A percentile compares a stretch with the other conserved stretches of the same genome.
Conservation (phyloP, 2,329 filamentous ascomycete genomes). For the Fusarium nodosum region DNA sequence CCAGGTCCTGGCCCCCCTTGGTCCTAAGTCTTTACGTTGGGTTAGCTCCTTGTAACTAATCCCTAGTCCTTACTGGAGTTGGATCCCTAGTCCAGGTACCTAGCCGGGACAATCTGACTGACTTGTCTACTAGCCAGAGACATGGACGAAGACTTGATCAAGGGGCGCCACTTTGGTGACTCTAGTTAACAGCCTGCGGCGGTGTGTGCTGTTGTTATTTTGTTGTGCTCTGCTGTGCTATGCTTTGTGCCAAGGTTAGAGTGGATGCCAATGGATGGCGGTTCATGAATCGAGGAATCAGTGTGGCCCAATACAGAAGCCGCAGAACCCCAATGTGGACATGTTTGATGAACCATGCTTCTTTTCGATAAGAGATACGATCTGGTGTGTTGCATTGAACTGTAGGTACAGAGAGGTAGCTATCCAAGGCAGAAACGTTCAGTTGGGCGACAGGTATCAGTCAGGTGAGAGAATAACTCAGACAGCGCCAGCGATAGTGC, state of each 20-base stretch:
- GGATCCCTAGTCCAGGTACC: slow-evolving; percentile 24
- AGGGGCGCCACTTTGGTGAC: slow-evolving; percentile 43
- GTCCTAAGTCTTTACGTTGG: slow-evolving; percentile 16
- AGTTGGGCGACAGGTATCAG: neutral
- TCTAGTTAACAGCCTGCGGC: slow-evolving; percentile 22
- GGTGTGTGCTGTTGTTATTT: slow-evolving; percentile 7
- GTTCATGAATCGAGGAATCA: slow-evolving; percentile 38
- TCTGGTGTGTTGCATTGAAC: slow-evolving; percentile 12
- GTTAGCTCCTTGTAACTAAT: slow-evolving; percentile 26
- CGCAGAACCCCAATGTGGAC: slow-evolving; percentile 35
- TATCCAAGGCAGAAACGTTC: neutral
- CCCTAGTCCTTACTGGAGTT: slow-evolving; percentile 14
- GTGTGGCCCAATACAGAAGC: slow-evolving; percentile 36
- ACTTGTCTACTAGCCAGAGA: slow-evolving; percentile 19
- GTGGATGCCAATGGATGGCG: slow-evolving; percentile 36
- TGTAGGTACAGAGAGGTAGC: neutral
- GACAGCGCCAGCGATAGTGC: neutral
- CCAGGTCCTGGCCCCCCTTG: slow-evolving; percentile 23
- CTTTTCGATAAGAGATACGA: slow-evolving; percentile 17
- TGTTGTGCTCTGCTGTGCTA: neutral
- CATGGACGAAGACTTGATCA: slow-evolving; percentile 27
- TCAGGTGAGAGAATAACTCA: neutral
- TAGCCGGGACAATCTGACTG: slow-evolving; percentile 34
- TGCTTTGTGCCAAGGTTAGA: slow-evolving; percentile 30
- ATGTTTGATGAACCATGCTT: slow-evolving; percentile 15